A percentile compares a stretch with the other conserved stretches of the same genome.
Evolutionary conservation across 768 basidiomycete species (phyloP).

Genomic region (Russula earlei): DNA sequence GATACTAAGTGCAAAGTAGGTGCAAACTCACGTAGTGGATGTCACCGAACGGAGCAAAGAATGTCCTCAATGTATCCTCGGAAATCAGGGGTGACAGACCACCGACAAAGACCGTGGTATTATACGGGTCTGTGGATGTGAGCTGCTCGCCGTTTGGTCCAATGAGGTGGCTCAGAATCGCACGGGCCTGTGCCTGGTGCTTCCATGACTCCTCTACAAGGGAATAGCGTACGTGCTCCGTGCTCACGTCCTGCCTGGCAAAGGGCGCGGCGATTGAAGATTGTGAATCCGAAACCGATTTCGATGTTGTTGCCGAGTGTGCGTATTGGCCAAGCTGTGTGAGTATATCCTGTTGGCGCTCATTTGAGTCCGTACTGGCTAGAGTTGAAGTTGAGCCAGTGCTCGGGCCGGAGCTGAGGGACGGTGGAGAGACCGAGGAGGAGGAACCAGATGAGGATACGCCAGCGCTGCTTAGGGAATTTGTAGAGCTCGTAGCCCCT

Average conservation of each 20-base stretch:
- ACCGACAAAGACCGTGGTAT: constrained; percentile 93
- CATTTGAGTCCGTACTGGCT: constrained; percentile 42
- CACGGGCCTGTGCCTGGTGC: constrained; percentile 74
- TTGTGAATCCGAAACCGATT: constrained; percentile 6
- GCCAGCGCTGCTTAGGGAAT: constrained; percentile 21
- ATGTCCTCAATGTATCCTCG: constrained; percentile 84
- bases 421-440: constrained; percentile 29
- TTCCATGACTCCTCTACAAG: constrained; percentile 74
- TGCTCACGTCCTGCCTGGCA: constrained; percentile 36
- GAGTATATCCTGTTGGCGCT: constrained; percentile 38
- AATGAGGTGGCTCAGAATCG: constrained; percentile 73
- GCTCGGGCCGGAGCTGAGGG: constrained; percentile 30
- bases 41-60: constrained; percentile 87
- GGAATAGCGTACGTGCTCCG: constrained; percentile 39
- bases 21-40: constrained; percentile 70
- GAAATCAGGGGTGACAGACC: constrained; percentile 81
- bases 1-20: neutral
- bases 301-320: constrained; percentile 2
- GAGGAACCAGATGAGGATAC: constrained; percentile 35
- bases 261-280: constrained; percentile 33
- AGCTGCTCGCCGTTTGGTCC: constrained; percentile 82
- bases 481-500: constrained; percentile 18
- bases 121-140: constrained; percentile 88
- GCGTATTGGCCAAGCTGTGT: constrained; percentile 35
- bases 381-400: constrained; percentile 42